These are phyloP conservation scores for Beauveria medogensis DNA, from an alignment of 2,329 filamentous ascomycete genomes.

Conservation along the genomic window DNA sequence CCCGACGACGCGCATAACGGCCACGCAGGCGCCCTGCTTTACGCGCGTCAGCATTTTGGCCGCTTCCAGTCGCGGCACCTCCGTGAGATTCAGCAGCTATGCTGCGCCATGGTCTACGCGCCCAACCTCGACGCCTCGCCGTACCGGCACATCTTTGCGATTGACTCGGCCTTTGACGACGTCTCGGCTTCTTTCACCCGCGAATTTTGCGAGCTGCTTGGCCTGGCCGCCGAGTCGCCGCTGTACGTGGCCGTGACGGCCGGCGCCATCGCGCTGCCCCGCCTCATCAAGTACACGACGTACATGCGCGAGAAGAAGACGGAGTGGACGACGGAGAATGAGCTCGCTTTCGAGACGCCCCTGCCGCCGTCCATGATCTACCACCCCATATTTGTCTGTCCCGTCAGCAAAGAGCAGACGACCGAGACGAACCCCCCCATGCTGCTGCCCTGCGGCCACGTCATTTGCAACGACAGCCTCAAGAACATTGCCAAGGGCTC, in stretches of 20 bases:
- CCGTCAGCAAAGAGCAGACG: conserved; percentile 91
- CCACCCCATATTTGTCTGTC: conserved; percentile 96
- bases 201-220: conserved; percentile 89
- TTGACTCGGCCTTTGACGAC: conserved; percentile 68
- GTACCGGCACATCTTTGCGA: conserved; percentile 71
- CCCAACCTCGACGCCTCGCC: conserved; percentile 69
- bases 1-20: conserved; percentile 48
- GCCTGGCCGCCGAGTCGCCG: conserved; percentile 82
- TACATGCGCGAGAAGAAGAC: conserved; percentile 86
- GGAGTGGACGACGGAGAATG: conserved; percentile 88
- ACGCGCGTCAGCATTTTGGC: conserved; percentile 65
- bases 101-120: conserved; percentile 71
- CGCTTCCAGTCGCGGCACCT: conserved; percentile 69
- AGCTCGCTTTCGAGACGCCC: conserved; percentile 71
- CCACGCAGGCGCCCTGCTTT: conserved; percentile 58
- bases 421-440: conserved; percentile 91
- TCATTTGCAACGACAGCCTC: conserved; percentile 79
- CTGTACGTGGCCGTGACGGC: conserved; percentile 90
- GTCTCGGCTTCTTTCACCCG: conserved; percentile 81
- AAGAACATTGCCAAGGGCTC: conserved; percentile 69
- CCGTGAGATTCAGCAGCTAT: conserved; percentile 71
- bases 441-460: conserved; percentile 94
- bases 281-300: conserved; percentile 76
- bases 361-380: conserved; percentile 59
- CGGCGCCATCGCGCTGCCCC: conserved; percentile 83